These are phyloP conservation scores for Musa acuminata DNA, from an alignment of 176 grass and related monocot genomes.

Conservation along the genomic window DNA sequence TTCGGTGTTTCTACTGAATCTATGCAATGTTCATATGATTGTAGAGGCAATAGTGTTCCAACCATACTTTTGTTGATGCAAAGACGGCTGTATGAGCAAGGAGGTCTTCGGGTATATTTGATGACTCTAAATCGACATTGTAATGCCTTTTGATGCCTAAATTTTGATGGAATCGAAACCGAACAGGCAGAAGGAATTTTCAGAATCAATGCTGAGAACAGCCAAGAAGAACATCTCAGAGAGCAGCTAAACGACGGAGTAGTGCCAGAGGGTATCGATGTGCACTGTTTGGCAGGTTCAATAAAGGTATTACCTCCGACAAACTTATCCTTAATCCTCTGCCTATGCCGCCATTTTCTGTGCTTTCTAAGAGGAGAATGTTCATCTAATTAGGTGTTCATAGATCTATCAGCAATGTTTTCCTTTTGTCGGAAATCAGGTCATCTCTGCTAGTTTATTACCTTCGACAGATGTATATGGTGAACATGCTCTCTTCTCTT, in stretches of 20 bases:
- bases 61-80: slow-evolving; percentile 75
- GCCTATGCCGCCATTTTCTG: neutral
- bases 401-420: neutral
- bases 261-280: slow-evolving; percentile 44
- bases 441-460: neutral
- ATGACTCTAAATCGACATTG: neutral
- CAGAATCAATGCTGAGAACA: slow-evolving; percentile 56
- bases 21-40: slow-evolving; percentile 68
- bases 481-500: slow-evolving; percentile 2
- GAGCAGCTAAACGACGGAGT: slow-evolving; percentile 55
- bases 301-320: slow-evolving; percentile 46
- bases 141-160: neutral
- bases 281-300: slow-evolving; percentile 69
- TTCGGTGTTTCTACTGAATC: slow-evolving; percentile 77
- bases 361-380: neutral
- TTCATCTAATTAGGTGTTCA: neutral
- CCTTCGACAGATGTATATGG: neutral
- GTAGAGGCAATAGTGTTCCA: slow-evolving; percentile 60
- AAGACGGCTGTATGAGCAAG: slow-evolving; percentile 60
- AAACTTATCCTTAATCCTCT: neutral
- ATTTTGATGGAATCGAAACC: slow-evolving; percentile 3
- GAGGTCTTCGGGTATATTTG: slow-evolving; percentile 42
- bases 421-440: neutral
- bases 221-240: slow-evolving; percentile 47
- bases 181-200: slow-evolving; percentile 71